phyloP scores from a whole-genome alignment of 2,329 filamentous ascomycete genomes.

The Colletotrichum siamense region DNA sequence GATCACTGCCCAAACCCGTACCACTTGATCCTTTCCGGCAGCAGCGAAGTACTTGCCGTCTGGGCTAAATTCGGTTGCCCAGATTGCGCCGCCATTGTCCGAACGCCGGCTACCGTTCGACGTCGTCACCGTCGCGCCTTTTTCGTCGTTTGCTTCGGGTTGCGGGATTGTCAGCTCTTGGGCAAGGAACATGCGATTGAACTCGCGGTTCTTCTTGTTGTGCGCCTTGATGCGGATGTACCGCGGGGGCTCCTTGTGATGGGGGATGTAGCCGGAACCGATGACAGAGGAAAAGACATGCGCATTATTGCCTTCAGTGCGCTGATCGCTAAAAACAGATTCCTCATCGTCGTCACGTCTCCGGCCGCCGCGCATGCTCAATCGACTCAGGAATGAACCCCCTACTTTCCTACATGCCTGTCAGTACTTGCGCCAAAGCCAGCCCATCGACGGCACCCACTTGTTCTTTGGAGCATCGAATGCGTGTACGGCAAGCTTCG shows the following conservation, averaged over 20 bases:
- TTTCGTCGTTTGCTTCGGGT: background rate
- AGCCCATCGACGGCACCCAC: slow-evolving; percentile 46
- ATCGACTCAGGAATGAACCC: slow-evolving; percentile 86
- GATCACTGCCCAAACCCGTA: slow-evolving; percentile 90
- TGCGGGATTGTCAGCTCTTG: slow-evolving; percentile 71
- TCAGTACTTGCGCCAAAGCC: background rate
- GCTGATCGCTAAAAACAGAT: slow-evolving; percentile 71
- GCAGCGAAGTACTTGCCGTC: slow-evolving; percentile 91
- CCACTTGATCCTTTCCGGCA: slow-evolving; percentile 85
- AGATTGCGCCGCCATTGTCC: slow-evolving; percentile 69
- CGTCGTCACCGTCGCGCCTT: slow-evolving; percentile 43
- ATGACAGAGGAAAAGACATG: slow-evolving; percentile 81
- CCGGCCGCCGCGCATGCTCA: slow-evolving; percentile 74
- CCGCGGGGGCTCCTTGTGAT: slow-evolving; percentile 85
- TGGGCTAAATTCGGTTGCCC: slow-evolving; percentile 91
- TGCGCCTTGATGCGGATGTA: slow-evolving; percentile 87
- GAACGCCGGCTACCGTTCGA: slow-evolving; percentile 28
- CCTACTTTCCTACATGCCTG: slow-evolving; percentile 73
- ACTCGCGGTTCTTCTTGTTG: slow-evolving; percentile 82
- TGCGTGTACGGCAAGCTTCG: slow-evolving; percentile 42
- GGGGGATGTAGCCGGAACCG: slow-evolving; percentile 77
- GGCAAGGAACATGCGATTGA: slow-evolving; percentile 87
- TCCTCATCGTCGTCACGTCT: slow-evolving; percentile 76
- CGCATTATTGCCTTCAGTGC: slow-evolving; percentile 83
- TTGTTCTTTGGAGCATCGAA: slow-evolving; percentile 62